Percentiles rank a stretch among this genome's conserved stretches.
Evolutionary conservation across 768 basidiomycete species (phyloP).

Genomic region (Hortiboletus campestris): DNA sequence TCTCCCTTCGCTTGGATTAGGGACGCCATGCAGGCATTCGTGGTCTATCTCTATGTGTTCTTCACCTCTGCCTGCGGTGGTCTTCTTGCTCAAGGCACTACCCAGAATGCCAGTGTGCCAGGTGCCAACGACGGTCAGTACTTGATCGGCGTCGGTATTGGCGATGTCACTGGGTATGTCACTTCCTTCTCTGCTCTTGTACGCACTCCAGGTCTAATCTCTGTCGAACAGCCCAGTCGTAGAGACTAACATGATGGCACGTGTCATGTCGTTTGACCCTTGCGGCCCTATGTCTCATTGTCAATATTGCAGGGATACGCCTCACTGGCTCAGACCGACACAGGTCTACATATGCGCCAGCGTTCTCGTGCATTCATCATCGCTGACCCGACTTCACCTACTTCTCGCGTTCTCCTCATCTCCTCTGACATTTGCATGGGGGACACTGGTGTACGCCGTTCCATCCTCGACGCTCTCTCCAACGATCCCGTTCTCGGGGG

Average conservation of each 20-base stretch:
- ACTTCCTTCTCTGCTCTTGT: background rate
- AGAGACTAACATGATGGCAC: constrained; percentile 82
- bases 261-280: constrained; percentile 6
- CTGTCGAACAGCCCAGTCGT: constrained; percentile 56
- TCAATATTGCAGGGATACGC: constrained; percentile 58
- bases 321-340: constrained; percentile 59
- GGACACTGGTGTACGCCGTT: constrained; percentile 70
- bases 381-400: constrained; percentile 44
- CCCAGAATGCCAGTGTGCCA: background rate
- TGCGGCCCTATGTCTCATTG: background rate
- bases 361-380: constrained; percentile 75
- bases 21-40: constrained; percentile 37
- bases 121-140: constrained; percentile 18
- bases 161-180: constrained; percentile 71
- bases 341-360: constrained; percentile 77
- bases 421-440: constrained; percentile 87
- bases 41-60: constrained; percentile 47
- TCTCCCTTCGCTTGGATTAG: constrained; percentile 27
- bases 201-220: background rate
- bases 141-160: constrained; percentile 40
- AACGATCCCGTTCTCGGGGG: constrained; percentile 49
- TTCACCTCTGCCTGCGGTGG: constrained; percentile 34
- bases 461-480: constrained; percentile 59
- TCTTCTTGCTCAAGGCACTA: constrained; percentile 17
- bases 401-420: constrained; percentile 68